Evolutionary conservation across 2,329 filamentous ascomycete genomes (phyloP).

Genomic region (Colletotrichum sp.): DNA sequence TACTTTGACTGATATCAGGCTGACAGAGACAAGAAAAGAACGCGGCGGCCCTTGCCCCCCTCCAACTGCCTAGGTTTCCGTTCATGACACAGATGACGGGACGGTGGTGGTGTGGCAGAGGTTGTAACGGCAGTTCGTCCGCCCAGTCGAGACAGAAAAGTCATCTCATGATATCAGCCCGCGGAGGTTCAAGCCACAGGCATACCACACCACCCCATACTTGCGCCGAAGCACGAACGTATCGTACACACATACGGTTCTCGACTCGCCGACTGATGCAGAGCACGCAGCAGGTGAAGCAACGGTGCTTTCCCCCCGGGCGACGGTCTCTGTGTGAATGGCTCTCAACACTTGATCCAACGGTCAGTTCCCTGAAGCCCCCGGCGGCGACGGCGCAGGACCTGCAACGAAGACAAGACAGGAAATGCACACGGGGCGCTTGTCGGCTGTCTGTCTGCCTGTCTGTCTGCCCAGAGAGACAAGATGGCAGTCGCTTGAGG

Average conservation of each 20-base stretch:
- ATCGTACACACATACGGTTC: neutral
- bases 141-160: neutral
- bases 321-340: neutral
- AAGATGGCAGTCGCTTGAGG: neutral
- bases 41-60: neutral
- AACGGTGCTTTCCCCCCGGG: neutral
- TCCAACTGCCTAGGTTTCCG: neutral
- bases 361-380: neutral
- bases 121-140: slow-evolving; percentile 10
- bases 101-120: neutral
- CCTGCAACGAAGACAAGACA: neutral
- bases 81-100: neutral
- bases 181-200: neutral
- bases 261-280: neutral
- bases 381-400: neutral
- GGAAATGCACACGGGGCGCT: neutral
- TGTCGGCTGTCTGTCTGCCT: neutral
- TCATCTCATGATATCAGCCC: slow-evolving; percentile 12
- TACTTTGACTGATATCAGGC: neutral
- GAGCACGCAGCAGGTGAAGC: neutral
- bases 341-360: neutral
- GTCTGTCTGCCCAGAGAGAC: neutral
- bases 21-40: neutral
- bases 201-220: neutral
- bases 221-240: neutral